Base-by-base conservation (phyloP, 2,329 filamentous ascomycete genomes). In the Metarhizium humberi region DNA sequence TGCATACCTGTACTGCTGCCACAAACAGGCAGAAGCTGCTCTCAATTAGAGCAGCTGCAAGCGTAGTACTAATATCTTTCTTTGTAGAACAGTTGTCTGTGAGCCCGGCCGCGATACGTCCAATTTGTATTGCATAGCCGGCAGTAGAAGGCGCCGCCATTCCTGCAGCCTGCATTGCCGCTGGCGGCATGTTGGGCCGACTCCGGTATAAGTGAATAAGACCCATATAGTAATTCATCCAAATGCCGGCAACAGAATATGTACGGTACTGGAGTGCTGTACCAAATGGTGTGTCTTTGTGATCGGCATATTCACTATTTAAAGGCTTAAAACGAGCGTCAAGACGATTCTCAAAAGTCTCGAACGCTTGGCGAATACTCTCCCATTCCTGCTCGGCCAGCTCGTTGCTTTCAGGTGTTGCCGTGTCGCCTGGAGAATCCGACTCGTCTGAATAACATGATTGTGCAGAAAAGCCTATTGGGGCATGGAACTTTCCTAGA, bases 161-260 rank as follows among this genome's bases (percentile, higher is more conserved):
- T 7, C 86, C 87, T 0, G 90, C 90, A 3, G 94, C 91, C 63
- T 91, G 82, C 82, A 95, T 91, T 40, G 91, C 88, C 8, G 92
- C 85, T 0, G 92, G 90, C 0, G 92, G 92, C 91, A 96, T 96
- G 29, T 81, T 82, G 0, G 94, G 94, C 62, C 96, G 92, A 1
- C 85, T 79, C 38, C 94, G 81, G 57, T 92, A 77, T n/a, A 94
- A 79, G 54, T 92, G 79, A 56, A 97, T 92, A 50, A 90, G 78
- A 0, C 86, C 86, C 77, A 92, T 89, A 69, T 95, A 88, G 68
- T 89, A 92, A 60, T 92, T 87, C 66, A 88, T 84, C 90, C 91
- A 96, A 25, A 96, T 78, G 38, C 89, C 87, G 3, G 88, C 89
- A 59, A 97, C 87, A n/a, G 87, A 86, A 67, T 90, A 92, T 2